phyloP scores from a whole-genome alignment of 768 basidiomycete genomes.

The Boletus vinaceobasis region DNA sequence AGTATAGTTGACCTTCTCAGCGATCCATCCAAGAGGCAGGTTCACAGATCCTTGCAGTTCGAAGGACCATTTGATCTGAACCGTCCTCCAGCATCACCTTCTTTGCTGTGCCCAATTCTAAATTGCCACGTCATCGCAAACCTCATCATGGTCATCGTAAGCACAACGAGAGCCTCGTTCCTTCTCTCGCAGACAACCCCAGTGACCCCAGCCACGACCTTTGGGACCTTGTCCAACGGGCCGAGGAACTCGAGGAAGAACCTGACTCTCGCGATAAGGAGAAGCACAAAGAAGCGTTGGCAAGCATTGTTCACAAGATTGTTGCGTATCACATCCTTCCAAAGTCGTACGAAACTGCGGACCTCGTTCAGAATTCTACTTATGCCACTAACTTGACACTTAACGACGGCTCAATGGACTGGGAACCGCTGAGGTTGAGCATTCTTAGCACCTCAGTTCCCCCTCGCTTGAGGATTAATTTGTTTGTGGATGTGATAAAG shows the following conservation, averaged over 20 bases:
- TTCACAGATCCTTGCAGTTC: neutral
- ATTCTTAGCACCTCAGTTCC: slow-evolving; percentile 34
- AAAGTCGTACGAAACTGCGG: slow-evolving; percentile 40
- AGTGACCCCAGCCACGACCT: neutral
- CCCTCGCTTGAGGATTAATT: slow-evolving; percentile 29
- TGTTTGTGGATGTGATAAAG: slow-evolving; percentile 8
- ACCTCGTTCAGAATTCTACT: slow-evolving; percentile 53
- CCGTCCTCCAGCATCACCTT: slow-evolving; percentile 8
- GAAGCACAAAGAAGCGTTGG: slow-evolving; percentile 52
- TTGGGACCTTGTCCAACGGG: slow-evolving; percentile 8
- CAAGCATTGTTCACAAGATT: slow-evolving; percentile 50
- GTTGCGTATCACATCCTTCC: slow-evolving; percentile 37
- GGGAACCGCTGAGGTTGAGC: slow-evolving; percentile 44
- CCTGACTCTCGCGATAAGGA: slow-evolving; percentile 45
- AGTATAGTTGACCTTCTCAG: slow-evolving; percentile 9
- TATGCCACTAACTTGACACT: slow-evolving; percentile 46
- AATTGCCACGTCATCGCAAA: neutral
- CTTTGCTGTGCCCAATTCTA: slow-evolving; percentile 9
- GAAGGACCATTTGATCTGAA: neutral
- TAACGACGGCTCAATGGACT: slow-evolving; percentile 40
- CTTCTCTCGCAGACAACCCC: neutral
- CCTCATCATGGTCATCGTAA: neutral
- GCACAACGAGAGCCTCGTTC: neutral
- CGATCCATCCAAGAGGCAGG: slow-evolving; percentile 12
- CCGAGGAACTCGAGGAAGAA: slow-evolving; percentile 39